Percentiles rank a stretch among this genome's conserved stretches.
phyloP scores from a whole-genome alignment of 208 protist species.

The Trypanosoma caninum region DNA sequence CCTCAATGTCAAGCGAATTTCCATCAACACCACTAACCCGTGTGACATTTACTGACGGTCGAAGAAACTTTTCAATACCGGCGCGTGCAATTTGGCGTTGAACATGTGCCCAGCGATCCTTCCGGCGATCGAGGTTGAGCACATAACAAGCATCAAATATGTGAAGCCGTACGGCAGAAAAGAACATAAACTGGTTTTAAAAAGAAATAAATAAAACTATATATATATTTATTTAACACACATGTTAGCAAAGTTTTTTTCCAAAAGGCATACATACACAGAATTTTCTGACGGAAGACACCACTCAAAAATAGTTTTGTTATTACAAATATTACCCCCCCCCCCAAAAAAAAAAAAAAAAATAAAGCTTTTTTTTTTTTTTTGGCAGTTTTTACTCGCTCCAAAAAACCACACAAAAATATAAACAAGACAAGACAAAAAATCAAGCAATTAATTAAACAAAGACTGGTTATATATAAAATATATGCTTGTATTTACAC shows the following conservation, averaged over 20 bases:
- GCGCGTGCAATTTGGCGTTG: constrained; percentile 56
- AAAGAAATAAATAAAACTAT: background rate
- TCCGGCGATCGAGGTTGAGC: constrained; percentile 84
- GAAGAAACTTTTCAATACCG: constrained; percentile 48
- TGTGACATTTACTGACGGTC: constrained; percentile 37
- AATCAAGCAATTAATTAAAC: background rate
- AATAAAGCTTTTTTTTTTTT: background rate
- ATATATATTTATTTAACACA: background rate
- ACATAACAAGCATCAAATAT: constrained; percentile 91
- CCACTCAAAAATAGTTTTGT: too few relatives aligned
- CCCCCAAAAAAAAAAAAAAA: background rate
- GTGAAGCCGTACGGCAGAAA: constrained; percentile 15
- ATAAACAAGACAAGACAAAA: background rate
- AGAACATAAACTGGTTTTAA: constrained; percentile 34
- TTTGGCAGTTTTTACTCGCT: background rate
- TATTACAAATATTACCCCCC: too few relatives aligned
- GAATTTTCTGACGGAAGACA: too few relatives aligned
- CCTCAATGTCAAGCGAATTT: constrained; percentile 43
- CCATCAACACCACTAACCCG: constrained; percentile 82
- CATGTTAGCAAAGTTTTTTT: background rate
- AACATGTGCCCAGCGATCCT: constrained; percentile 74
- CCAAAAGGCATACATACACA: background rate
- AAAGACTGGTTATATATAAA: too few relatives aligned
- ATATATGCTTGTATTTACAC: too few relatives aligned
- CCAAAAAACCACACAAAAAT: background rate